phyloP scores from a whole-genome alignment of 495 filamentous ascomycete species.

The Penicillium nucicola region DNA sequence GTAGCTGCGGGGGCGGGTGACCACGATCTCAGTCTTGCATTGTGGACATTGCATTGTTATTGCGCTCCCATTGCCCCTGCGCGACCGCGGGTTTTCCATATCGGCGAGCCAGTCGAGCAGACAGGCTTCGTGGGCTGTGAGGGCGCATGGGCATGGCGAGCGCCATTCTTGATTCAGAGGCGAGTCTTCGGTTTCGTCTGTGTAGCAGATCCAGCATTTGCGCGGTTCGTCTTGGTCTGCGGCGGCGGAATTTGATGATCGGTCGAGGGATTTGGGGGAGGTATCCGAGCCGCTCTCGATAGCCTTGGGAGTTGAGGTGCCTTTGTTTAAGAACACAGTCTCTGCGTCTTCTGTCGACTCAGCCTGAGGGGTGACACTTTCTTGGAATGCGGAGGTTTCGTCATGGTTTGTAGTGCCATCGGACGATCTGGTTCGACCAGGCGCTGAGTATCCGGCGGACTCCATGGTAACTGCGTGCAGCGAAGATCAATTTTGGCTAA shows the following conservation, averaged over 20 bases:
- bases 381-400: constrained; percentile 9
- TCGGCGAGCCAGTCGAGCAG: constrained; percentile 88
- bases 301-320: constrained; percentile 18
- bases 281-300: constrained; percentile 11
- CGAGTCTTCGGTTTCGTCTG: constrained; percentile 74
- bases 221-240: constrained; percentile 46
- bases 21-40: constrained; percentile 76
- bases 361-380: constrained; percentile 5
- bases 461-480: constrained; percentile 26
- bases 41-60: constrained; percentile 76
- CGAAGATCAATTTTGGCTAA: not conserved
- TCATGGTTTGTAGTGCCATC: constrained; percentile 26
- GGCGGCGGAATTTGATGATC: constrained; percentile 10
- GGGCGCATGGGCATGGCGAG: constrained; percentile 80
- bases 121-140: constrained; percentile 88
- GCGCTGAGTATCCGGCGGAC: constrained; percentile 32
- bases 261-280: constrained; percentile 14
- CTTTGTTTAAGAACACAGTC: constrained; percentile 42
- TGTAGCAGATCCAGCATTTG: constrained; percentile 92
- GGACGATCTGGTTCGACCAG: constrained; percentile 28
- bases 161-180: constrained; percentile 71
- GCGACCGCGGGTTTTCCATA: constrained; percentile 60
- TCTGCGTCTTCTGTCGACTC: constrained; percentile 35
- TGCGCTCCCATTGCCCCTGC: constrained; percentile 41
- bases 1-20: constrained; percentile 68